phyloP scores from a whole-genome alignment of 805 yeast species.

The Kazachstania taianensis region DNA sequence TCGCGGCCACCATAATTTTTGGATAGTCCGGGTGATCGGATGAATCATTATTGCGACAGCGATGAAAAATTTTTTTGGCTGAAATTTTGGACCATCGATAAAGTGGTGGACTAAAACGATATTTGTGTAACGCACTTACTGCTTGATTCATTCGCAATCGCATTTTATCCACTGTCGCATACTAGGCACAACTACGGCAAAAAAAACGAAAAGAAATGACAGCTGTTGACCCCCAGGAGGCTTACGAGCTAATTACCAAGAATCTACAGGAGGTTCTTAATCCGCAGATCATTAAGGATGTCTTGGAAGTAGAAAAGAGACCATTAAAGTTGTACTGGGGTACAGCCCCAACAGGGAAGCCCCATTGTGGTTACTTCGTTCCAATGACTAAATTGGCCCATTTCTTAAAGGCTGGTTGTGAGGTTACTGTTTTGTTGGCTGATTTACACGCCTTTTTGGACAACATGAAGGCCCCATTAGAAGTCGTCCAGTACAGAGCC shows the following conservation, averaged over 20 bases:
- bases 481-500: slow-evolving; percentile 81
- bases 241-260: slow-evolving; percentile 67
- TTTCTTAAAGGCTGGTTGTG: slow-evolving; percentile 91
- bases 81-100: no score
- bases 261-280: slow-evolving; percentile 88
- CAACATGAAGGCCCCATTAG: slow-evolving; percentile 96
- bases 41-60: no score
- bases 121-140: no score
- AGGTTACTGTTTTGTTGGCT: slow-evolving; percentile 82
- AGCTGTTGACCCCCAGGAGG: slow-evolving; percentile 43
- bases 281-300: slow-evolving; percentile 74
- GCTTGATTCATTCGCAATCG: no score
- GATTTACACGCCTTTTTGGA: slow-evolving; percentile 95
- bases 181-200: neutral
- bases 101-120: no score
- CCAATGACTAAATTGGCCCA: slow-evolving; percentile 96
- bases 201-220: no score
- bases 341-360: slow-evolving; percentile 97
- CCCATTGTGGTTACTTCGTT: slow-evolving; percentile 97
- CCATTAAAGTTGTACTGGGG: slow-evolving; percentile 94
- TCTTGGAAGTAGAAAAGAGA: slow-evolving; percentile 70
- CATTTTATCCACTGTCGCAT: no score
- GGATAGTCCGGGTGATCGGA: no score
- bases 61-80: no score
- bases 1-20: no score